Conservation (phyloP, 176 grass and related monocot species). For the Hyparrhenia diplandra region DNA sequence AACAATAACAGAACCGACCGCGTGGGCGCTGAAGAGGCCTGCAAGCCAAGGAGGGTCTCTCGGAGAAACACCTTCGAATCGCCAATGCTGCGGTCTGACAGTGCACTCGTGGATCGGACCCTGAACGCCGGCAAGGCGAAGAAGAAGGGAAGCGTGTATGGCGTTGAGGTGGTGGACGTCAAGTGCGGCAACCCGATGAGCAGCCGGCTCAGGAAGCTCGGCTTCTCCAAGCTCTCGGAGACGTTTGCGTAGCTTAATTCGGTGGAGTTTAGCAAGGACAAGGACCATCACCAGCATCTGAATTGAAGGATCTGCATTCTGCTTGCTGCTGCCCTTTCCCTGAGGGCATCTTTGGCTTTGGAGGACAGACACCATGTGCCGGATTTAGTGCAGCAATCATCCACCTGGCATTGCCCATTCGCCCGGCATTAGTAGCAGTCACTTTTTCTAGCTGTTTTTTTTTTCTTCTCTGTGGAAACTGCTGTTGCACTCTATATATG, state of each 20-base stretch:
- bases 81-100: slow-evolving; percentile 53
- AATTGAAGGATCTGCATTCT: slow-evolving; percentile 4
- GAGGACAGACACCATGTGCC: slow-evolving; percentile 1
- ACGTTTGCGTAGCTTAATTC: slow-evolving; percentile 75
- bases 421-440: background rate
- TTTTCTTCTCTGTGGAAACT: background rate
- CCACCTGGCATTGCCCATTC: background rate
- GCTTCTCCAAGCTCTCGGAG: slow-evolving; percentile 93
- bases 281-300: slow-evolving; percentile 1
- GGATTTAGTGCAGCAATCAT: slow-evolving; percentile 10
- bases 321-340: background rate
- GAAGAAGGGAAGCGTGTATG: slow-evolving; percentile 54
- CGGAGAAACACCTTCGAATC: slow-evolving; percentile 31
- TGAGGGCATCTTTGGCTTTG: slow-evolving; percentile 5
- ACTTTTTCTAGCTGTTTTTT: slow-evolving; percentile 3
- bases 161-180: slow-evolving; percentile 84
- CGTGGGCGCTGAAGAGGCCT: slow-evolving; percentile 29
- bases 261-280: background rate
- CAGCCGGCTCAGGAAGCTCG: slow-evolving; percentile 84
- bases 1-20: slow-evolving; percentile 23
- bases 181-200: slow-evolving; percentile 88
- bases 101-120: slow-evolving; percentile 28
- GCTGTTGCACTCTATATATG: slow-evolving; percentile 13
- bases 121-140: slow-evolving; percentile 24
- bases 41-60: slow-evolving; percentile 41